Conservation (phyloP, 257 asterid genomes). For the Jacaranda mimosifolia region DNA sequence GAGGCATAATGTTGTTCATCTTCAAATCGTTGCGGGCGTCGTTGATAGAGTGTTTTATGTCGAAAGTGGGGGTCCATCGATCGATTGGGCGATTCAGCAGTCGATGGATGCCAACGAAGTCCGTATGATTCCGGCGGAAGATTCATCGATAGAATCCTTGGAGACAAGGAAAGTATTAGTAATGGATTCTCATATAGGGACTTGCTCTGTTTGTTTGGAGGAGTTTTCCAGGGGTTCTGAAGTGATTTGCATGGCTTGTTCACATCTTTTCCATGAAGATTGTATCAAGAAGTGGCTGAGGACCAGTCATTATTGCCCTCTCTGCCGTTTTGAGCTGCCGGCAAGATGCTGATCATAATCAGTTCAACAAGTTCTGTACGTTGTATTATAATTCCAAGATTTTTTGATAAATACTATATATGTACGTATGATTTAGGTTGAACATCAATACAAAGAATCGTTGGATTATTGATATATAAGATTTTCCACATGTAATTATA, state of each 20-base stretch:
- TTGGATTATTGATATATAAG: too few relatives aligned
- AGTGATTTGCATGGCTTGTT: not conserved
- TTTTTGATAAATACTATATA: too few relatives aligned
- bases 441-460: too few relatives aligned
- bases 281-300: conserved; percentile 27
- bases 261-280: conserved; percentile 15
- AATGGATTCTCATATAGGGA: not conserved
- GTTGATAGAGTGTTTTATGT: not conserved
- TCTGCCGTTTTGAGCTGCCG: conserved; percentile 12
- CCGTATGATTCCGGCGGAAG: conserved; percentile 3
- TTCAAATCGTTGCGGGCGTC: not conserved
- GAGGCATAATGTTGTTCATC: not conserved
- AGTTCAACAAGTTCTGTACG: too few relatives aligned
- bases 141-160: not conserved
- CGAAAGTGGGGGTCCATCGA: not conserved
- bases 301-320: conserved; percentile 7
- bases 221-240: not conserved
- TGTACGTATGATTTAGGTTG: too few relatives aligned
- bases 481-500: too few relatives aligned
- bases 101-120: too few relatives aligned
- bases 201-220: conserved; percentile 7
- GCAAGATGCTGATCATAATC: too few relatives aligned
- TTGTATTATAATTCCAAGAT: not conserved
- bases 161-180: not conserved
- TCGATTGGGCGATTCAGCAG: too few relatives aligned